Base-by-base conservation (phyloP, 139 green algal species). In the Coelastrella sp. region DNA sequence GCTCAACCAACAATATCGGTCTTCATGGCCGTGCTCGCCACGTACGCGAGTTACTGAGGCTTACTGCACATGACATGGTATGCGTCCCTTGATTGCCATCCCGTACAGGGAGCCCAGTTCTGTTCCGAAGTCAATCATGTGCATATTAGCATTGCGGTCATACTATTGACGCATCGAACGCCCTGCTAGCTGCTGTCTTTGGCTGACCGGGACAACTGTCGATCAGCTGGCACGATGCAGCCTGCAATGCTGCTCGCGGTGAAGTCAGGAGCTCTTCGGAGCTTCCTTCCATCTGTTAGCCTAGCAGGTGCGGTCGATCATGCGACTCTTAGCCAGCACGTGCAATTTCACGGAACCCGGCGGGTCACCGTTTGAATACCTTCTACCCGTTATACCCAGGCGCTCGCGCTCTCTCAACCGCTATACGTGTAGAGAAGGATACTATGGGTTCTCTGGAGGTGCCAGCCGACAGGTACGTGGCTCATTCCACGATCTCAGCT, bases 361-460 rank as follows among this genome's bases (percentile, higher is more conserved):
- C 64, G 60, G 16, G n/a, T 19, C 19, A 11, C 59, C 8, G n/a
- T 58, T 19, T 47, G 22, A n/a, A 68, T 68, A 17, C 23, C n/a
- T 22, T n/a, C 32, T 61, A 7, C 13, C 22, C n/a, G 16, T 5
- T 47, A 13, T 3, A 16, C 20, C 4, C 80, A 91, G 88, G 88
- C 22, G n/a, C 7, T 7, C 71, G 88, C 4, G 57, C 71, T 20
- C 32, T 85, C 10, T 88, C 88, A 5, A 79, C 80, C 6, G 58
- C 32, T 20, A 85, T 85, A n/a, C 88, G 95, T 7, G 94, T 92
- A 0, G 95, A 98, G 71, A 93, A 92, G 32, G 97, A 99, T 92
- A 99, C 97, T 3, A 97, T 99, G 93, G 97, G 97, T 0, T 87
- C 93, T 2, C 80, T 99, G 5, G 92, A 98, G 85, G 97, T 99